Percentiles rank a stretch among this genome's conserved stretches.
These are phyloP conservation scores for Discostella pseudostelligera DNA, from an alignment of 108 stramenopile species.

Conservation along the genomic window DNA sequence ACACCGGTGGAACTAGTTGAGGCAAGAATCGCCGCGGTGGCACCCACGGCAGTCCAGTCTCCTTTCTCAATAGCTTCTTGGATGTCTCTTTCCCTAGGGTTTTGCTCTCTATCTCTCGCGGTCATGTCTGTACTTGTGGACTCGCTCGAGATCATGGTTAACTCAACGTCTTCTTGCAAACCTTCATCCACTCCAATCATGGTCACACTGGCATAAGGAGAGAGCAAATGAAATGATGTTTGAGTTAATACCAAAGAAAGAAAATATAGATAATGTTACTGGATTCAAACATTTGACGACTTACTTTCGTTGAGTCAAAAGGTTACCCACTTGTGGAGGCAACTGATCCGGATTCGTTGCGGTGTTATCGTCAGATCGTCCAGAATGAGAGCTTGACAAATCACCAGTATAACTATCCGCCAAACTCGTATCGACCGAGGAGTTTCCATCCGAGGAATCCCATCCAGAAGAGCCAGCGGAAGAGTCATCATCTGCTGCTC, in stretches of 20 bases:
- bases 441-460: slow-evolving; percentile 38
- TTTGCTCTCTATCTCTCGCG: neutral
- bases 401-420: slow-evolving; percentile 31
- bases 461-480: slow-evolving; percentile 48
- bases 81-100: slow-evolving; percentile 48
- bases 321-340: slow-evolving; percentile 31
- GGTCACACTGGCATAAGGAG: slow-evolving; percentile 18
- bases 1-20: slow-evolving; percentile 42
- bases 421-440: slow-evolving; percentile 25
- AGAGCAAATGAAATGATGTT: neutral
- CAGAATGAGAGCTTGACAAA: slow-evolving; percentile 13
- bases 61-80: slow-evolving; percentile 77
- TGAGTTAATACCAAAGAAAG: neutral
- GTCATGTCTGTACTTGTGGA: neutral
- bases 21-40: slow-evolving; percentile 82
- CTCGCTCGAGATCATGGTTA: slow-evolving; percentile 5
- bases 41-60: slow-evolving; percentile 87
- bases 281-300: neutral
- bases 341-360: slow-evolving; percentile 22
- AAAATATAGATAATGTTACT: neutral
- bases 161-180: slow-evolving; percentile 6
- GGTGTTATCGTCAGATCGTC: slow-evolving; percentile 11
- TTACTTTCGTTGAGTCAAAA: slow-evolving; percentile 26
- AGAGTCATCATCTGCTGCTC: slow-evolving; percentile 28
- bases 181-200: slow-evolving; percentile 32